These are phyloP conservation scores for Eutrema japonicum DNA, from an alignment of 345 rosid species.

Conservation along the genomic window DNA sequence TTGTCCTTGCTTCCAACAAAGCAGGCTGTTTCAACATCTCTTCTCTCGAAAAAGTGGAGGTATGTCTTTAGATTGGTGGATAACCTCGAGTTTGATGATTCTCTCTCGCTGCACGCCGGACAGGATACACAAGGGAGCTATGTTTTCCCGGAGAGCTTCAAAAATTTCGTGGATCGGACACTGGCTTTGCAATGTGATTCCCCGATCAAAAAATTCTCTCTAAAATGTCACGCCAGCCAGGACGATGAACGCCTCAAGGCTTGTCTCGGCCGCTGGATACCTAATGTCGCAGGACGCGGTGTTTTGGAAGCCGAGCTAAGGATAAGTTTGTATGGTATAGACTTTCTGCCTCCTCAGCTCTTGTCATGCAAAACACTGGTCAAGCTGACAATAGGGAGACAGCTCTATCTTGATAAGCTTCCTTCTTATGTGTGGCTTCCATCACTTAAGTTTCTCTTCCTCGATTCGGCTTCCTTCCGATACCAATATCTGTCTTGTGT, in stretches of 20 bases:
- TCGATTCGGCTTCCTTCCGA: background rate
- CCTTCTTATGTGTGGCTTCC: slow-evolving; percentile 6
- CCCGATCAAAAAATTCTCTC: background rate
- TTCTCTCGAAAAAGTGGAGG: slow-evolving; percentile 3
- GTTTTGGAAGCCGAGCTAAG: background rate
- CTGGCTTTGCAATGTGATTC: background rate
- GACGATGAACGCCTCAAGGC: background rate
- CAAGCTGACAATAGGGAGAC: slow-evolving; percentile 11
- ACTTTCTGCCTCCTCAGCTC: slow-evolving; percentile 9
- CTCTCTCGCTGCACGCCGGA: too few species aligned
- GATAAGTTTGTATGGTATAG: background rate
- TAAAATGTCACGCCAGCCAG: background rate
- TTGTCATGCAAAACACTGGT: background rate
- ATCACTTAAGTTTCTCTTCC: slow-evolving; percentile 24
- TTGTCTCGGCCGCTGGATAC: background rate
- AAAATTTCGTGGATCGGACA: background rate
- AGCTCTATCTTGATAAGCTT: background rate
- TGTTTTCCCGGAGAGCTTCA: background rate
- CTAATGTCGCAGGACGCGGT: background rate
- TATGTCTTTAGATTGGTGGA: background rate
- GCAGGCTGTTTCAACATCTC: background rate
- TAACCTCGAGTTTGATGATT: background rate
- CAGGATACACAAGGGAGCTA: background rate
- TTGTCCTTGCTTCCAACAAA: background rate
- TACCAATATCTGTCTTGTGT: background rate